Evolutionary conservation across 2,329 filamentous ascomycete genomes (phyloP).

Genomic region (Ceratocystis alfenasii): DNA sequence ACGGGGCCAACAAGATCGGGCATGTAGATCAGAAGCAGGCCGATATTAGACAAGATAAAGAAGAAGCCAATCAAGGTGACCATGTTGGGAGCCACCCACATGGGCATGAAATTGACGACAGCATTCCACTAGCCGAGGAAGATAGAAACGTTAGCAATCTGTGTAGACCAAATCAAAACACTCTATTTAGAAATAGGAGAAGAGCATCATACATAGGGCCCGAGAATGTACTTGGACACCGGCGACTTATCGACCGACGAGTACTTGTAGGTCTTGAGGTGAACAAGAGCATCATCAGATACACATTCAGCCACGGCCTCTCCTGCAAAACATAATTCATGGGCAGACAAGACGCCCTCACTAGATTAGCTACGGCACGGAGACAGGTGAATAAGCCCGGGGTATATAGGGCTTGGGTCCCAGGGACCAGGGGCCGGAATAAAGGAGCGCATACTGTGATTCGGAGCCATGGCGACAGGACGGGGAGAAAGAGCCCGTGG

Average conservation of each 20-base stretch:
- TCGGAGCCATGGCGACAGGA: slow-evolving; percentile 20
- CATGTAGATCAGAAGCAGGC: slow-evolving; percentile 60
- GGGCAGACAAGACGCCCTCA: slow-evolving; percentile 13
- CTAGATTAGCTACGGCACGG: background rate
- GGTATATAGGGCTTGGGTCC: background rate
- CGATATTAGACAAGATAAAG: slow-evolving; percentile 81
- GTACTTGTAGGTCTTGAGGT: slow-evolving; percentile 94
- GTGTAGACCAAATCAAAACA: background rate
- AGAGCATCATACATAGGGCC: slow-evolving; percentile 69
- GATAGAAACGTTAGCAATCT: background rate
- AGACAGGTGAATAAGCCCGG: background rate
- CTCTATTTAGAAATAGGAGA: no score
- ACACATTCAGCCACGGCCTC: slow-evolving; percentile 57
- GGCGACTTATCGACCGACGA: slow-evolving; percentile 92
- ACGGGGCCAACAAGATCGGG: slow-evolving; percentile 85
- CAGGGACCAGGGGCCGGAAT: background rate
- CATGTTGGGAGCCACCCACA: slow-evolving; percentile 98
- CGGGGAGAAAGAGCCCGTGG: background rate
- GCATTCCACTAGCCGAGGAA: slow-evolving; percentile 69
- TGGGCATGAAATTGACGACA: slow-evolving; percentile 76
- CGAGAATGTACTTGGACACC: slow-evolving; percentile 84
- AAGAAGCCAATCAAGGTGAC: slow-evolving; percentile 90
- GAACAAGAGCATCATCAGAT: slow-evolving; percentile 79
- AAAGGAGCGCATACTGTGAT: slow-evolving; percentile 19
- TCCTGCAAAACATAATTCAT: slow-evolving; percentile 25